Conservation (phyloP, 1,139 yeast species). For the Taphrina wiesneri region DNA sequence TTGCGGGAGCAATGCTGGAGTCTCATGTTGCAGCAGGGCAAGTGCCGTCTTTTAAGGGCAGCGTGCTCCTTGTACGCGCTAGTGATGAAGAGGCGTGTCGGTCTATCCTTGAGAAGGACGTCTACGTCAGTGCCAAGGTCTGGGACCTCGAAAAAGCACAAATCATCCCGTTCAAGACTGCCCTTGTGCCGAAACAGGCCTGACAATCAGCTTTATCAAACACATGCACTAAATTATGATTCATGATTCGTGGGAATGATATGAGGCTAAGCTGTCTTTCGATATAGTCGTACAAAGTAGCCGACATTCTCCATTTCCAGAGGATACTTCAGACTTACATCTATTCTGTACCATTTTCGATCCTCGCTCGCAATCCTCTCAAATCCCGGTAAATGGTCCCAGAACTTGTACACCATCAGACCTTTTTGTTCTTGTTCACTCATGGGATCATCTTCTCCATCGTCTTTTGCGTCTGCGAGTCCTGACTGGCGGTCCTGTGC, state of each 20-base stretch:
- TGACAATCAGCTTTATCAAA: not conserved
- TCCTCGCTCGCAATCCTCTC: conserved; percentile 12
- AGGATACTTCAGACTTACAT: conserved; percentile 9
- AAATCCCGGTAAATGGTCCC: conserved; percentile 30
- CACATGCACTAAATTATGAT: not conserved
- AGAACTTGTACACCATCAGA: conserved; percentile 28
- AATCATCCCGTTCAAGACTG: conserved; percentile 44
- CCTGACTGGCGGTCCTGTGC: not conserved
- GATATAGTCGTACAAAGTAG: conserved; percentile 29
- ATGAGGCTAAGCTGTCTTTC: conserved; percentile 1
- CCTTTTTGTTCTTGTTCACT: not conserved
- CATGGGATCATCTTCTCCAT: not conserved
- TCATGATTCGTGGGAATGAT: not conserved
- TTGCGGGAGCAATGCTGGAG: conserved; percentile 40
- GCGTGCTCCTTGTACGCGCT: conserved; percentile 64
- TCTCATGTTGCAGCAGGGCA: conserved; percentile 50
- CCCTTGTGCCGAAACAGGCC: conserved; percentile 1
- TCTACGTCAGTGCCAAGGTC: conserved; percentile 64
- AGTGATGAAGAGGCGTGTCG: conserved; percentile 63
- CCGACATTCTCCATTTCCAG: conserved; percentile 33
- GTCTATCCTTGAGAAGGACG: conserved; percentile 63
- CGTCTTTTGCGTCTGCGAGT: not conserved
- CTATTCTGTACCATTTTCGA: conserved; percentile 21
- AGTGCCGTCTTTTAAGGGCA: conserved; percentile 65
- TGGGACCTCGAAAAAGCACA: conserved; percentile 72